Conservation (phyloP, 441 rosid genomes). For the Croton setiger region DNA sequence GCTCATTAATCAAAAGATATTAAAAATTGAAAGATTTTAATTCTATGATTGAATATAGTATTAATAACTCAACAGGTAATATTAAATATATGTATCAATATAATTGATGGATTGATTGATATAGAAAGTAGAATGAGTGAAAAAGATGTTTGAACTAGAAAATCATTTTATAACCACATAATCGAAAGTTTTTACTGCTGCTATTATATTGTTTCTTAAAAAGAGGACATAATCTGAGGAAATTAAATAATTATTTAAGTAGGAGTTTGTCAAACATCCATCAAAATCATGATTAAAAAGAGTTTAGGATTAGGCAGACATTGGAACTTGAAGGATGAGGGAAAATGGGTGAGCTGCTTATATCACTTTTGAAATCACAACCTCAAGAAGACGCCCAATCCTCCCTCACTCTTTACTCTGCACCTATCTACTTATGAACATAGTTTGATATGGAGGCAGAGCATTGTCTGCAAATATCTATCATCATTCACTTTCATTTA, state of each 20-base stretch:
- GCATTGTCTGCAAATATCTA: no score
- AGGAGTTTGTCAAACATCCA: background rate
- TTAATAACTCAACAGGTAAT: background rate
- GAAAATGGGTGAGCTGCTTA: conserved; percentile 3
- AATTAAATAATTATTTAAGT: no score
- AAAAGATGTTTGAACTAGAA: conserved; percentile 12
- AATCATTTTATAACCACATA: background rate
- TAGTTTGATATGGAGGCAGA: no score
- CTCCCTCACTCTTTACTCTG: no score
- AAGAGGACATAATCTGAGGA: background rate
- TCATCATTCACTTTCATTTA: no score
- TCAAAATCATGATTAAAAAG: conserved; percentile 8
- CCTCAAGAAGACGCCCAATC: conserved; percentile 10
- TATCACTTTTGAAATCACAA: conserved; percentile 17
- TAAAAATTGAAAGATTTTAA: no score
- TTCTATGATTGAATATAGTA: no score
- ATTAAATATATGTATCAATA: background rate
- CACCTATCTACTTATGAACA: no score
- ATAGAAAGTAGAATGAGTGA: conserved; percentile 3
- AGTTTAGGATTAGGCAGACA: conserved; percentile 9
- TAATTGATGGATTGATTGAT: background rate
- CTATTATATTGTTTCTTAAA: no score
- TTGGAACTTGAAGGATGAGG: conserved; percentile 12
- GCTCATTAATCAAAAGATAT: no score
- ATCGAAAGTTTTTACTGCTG: background rate